phyloP scores from a whole-genome alignment of 2,329 filamentous ascomycete species.

The Aspergillus latus region DNA sequence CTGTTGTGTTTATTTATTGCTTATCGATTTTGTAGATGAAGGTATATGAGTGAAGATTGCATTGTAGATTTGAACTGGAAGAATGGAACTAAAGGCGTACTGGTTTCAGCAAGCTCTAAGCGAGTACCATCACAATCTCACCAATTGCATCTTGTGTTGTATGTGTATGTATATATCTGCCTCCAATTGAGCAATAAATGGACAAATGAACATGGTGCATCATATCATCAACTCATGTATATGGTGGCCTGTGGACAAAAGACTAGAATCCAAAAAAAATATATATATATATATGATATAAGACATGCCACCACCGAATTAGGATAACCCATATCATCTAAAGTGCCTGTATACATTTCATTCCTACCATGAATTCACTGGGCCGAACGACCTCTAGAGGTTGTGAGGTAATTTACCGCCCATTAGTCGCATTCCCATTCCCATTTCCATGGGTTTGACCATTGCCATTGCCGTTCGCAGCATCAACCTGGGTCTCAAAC shows the following conservation, averaged over 20 bases:
- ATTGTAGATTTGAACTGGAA: no score
- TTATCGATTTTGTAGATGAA: background rate
- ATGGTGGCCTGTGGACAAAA: background rate
- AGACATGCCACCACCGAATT: background rate
- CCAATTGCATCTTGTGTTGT: no score
- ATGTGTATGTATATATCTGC: no score
- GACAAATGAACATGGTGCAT: background rate
- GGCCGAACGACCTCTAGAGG: background rate
- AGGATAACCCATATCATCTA: background rate
- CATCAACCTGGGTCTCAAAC: constrained; percentile 59
- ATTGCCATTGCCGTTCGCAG: constrained; percentile 26
- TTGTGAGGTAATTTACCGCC: background rate
- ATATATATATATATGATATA: background rate
- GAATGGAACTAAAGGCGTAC: no score
- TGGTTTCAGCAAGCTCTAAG: no score
- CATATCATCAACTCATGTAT: background rate
- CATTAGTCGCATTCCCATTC: background rate
- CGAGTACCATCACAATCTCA: no score
- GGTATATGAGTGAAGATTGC: background rate
- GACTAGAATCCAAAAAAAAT: background rate
- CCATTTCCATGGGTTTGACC: background rate
- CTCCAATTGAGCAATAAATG: background rate
- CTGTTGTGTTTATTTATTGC: constrained; percentile 10
- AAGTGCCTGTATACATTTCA: background rate
- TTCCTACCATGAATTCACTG: background rate